These are phyloP conservation scores for Telfairia occidentalis DNA, from an alignment of 331 rosid species.

Conservation along the genomic window DNA sequence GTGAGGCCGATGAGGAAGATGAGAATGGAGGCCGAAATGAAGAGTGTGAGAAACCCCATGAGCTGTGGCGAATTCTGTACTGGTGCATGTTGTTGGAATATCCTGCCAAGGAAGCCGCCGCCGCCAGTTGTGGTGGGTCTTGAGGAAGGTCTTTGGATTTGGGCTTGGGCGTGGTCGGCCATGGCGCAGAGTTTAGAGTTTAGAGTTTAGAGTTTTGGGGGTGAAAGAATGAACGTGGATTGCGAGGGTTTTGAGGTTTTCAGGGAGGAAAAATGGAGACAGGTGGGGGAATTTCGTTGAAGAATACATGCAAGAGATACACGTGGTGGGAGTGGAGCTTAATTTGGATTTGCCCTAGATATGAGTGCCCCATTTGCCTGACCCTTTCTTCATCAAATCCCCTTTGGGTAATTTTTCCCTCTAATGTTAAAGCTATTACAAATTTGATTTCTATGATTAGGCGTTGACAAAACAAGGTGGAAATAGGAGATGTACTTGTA, in stretches of 20 bases:
- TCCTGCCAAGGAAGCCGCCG: conserved; percentile 24
- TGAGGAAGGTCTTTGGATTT: too few relatives aligned
- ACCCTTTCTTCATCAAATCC: too few relatives aligned
- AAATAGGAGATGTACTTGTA: too few relatives aligned
- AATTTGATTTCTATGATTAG: too few relatives aligned
- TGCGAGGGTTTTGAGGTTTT: not conserved
- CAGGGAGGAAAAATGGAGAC: too few relatives aligned
- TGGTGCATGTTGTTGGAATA: conserved; percentile 39
- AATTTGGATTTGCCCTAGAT: not conserved
- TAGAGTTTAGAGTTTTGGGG: too few relatives aligned
- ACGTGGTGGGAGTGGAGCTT: not conserved
- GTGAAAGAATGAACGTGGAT: not conserved
- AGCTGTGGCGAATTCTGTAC: conserved; percentile 58
- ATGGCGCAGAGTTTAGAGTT: conserved; percentile 23
- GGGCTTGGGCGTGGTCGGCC: too few relatives aligned
- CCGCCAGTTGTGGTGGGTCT: conserved; percentile 14
- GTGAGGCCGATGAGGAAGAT: conserved; percentile 56
- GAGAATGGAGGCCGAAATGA: conserved; percentile 43
- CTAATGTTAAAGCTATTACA: too few relatives aligned
- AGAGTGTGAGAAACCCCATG: conserved; percentile 39
- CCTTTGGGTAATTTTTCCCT: too few relatives aligned
- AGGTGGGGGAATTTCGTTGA: not conserved
- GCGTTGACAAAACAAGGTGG: too few relatives aligned
- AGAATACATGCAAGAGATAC: not conserved
- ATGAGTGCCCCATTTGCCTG: not conserved